A percentile compares a stretch with the other conserved stretches of the same genome.
These are phyloP conservation scores for Cubamyces lactineus DNA, from an alignment of 768 basidiomycete genomes.

Conservation along the genomic window DNA sequence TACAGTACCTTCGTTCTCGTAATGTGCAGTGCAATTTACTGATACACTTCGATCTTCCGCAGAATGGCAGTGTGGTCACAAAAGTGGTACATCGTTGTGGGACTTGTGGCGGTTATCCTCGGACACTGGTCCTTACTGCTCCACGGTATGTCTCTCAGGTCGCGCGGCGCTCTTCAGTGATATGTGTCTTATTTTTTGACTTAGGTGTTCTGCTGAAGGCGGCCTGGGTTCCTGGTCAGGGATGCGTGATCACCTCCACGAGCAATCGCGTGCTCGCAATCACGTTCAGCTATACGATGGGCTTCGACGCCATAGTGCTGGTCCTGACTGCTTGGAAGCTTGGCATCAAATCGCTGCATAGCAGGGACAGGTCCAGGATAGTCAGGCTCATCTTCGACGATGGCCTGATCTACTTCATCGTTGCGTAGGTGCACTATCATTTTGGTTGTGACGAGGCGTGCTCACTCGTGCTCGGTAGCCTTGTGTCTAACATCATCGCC, in stretches of 20 bases:
- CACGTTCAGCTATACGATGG: slow-evolving; percentile 79
- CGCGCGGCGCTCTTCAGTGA: not conserved
- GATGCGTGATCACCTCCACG: slow-evolving; percentile 61
- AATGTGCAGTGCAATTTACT: not conserved
- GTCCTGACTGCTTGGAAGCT: slow-evolving; percentile 64
- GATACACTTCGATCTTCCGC: not conserved
- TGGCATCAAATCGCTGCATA: slow-evolving; percentile 32
- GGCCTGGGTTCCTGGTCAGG: slow-evolving; percentile 50
- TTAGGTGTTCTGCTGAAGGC: slow-evolving; percentile 64
- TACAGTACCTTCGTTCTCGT: slow-evolving; percentile 1
- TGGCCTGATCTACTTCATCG: slow-evolving; percentile 74
- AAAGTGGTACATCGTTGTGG: slow-evolving; percentile 52
- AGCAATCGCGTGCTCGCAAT: slow-evolving; percentile 67
- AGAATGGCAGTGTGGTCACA: slow-evolving; percentile 71
- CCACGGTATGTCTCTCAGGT: slow-evolving; percentile 46
- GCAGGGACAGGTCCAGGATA: slow-evolving; percentile 46
- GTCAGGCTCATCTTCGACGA: slow-evolving; percentile 69
- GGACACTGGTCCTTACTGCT: slow-evolving; percentile 75
- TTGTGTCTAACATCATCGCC: slow-evolving; percentile 45
- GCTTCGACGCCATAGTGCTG: slow-evolving; percentile 67
- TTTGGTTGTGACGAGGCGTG: no score
- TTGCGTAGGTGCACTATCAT: slow-evolving; percentile 53
- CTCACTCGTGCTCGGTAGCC: slow-evolving; percentile 33
- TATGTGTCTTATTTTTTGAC: not conserved
- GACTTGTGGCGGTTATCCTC: slow-evolving; percentile 57